phyloP scores from a whole-genome alignment of 805 yeast species.

The Myxozyma vanderwaltii region DNA sequence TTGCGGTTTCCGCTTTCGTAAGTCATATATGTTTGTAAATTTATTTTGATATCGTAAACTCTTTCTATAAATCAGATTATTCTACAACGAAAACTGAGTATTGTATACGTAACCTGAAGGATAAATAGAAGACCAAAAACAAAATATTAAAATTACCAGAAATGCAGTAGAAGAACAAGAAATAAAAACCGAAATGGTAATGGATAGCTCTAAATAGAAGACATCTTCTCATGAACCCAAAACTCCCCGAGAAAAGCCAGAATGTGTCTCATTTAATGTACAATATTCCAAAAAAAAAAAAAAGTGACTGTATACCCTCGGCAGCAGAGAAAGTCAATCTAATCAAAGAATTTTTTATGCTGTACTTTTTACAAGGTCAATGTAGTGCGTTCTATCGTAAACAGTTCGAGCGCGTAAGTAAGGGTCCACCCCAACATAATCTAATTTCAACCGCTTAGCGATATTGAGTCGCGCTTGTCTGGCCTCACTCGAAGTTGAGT shows the following conservation, averaged over 20 bases:
- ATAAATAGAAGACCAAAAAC: no score
- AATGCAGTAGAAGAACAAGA: background rate
- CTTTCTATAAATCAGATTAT: no score
- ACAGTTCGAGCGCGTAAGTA: constrained; percentile 76
- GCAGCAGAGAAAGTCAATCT: background rate
- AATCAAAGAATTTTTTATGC: no score
- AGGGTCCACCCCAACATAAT: constrained; percentile 74
- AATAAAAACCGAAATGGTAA: no score
- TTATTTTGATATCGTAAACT: no score
- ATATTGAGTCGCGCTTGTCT: constrained; percentile 51
- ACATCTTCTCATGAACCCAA: background rate
- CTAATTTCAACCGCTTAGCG: constrained; percentile 54
- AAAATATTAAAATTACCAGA: no score
- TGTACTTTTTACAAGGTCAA: background rate
- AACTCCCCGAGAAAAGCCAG: background rate
- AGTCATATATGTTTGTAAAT: no score
- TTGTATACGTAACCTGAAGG: no score
- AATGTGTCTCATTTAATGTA: background rate
- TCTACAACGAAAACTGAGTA: no score
- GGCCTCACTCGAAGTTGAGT: constrained; percentile 52
- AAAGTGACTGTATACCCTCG: background rate
- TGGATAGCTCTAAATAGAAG: background rate
- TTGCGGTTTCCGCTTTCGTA: background rate
- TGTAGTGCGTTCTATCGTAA: constrained; percentile 72
- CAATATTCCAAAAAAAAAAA: background rate